Evolutionary conservation across 192 early-diverging fungal genomes (phyloP).

Genomic region (Endogone sp.): DNA sequence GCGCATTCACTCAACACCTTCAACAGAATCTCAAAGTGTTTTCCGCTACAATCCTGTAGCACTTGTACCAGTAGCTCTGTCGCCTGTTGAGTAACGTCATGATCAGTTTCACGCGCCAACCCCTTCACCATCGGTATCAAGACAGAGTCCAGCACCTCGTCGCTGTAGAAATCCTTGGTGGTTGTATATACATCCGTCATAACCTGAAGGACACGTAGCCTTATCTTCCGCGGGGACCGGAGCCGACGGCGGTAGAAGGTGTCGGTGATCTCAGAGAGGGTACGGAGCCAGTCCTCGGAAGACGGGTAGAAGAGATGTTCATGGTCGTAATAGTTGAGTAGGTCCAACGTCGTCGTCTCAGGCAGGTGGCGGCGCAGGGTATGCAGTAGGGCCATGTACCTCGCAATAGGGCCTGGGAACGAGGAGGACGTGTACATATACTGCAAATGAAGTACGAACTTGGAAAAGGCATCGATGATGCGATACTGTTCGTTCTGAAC

Average conservation of each 20-base stretch:
- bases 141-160: conserved; percentile 33
- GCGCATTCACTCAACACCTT: conserved; percentile 30
- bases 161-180: conserved; percentile 47
- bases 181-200: conserved; percentile 42
- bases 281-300: conserved; percentile 45
- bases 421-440: conserved; percentile 10
- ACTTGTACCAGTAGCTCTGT: conserved; percentile 35
- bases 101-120: conserved; percentile 33
- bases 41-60: conserved; percentile 21
- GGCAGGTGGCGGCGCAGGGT: conserved; percentile 35
- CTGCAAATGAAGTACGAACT: conserved; percentile 25
- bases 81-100: conserved; percentile 22
- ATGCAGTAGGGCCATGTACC: conserved; percentile 45
- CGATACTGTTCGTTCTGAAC: conserved; percentile 1
- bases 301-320: conserved; percentile 53
- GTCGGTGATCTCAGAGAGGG: conserved; percentile 35
- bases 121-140: conserved; percentile 41
- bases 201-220: conserved; percentile 34
- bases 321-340: conserved; percentile 45
- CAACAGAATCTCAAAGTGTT: conserved; percentile 31
- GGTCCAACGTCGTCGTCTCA: conserved; percentile 33
- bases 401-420: conserved; percentile 30
- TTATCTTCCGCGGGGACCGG: conserved; percentile 10
- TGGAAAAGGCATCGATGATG: conserved; percentile 17
- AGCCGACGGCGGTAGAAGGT: conserved; percentile 29